Evolutionary conservation across 2,329 filamentous ascomycete species (phyloP), one percentile per base, ranked within the genome.

Genomic region (Cryoendolithus antarcticus): DNA sequence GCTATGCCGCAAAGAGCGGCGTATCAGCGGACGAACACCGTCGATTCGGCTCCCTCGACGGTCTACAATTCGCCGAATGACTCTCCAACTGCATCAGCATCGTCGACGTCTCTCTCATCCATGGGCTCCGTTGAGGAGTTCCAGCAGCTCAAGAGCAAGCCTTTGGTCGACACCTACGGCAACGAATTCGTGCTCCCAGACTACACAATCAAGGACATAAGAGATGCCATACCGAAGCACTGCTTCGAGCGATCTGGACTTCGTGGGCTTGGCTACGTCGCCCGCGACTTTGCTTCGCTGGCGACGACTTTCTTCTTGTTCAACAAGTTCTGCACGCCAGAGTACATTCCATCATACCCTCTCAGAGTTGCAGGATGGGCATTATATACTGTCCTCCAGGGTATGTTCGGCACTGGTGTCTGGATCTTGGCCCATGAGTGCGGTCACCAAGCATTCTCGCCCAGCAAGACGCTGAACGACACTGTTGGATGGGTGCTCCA

Each of bases 151-250:
- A 62, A 67, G 49, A 48, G 60, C 50, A 78, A 74, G 51, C 76
- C 75, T 53, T 75, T 98, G 51, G 56, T 91, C 48, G 88, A 98
- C 67, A 89, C 86, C 9, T 91, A 93, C 62, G 91, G 91, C 64
- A 94, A 96, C 64, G 75, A 86, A 56, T 98, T 98, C 70, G 72
- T 85, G 63, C 73, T 93, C 41, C 91, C 91, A 51, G 81, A 96
- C 66, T 98, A 82, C 12, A 33, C 32, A 11, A 9, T 33, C 12
- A 29, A 29, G 6, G 13, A 30, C 15, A 31, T 30, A 15, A 32
- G 32, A 15, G 24, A 15, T 13, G 32, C 32, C 5, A 36, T 36
- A 9, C 32, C 32, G 32, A 15, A 33, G 9, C 32, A 33, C 32
- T 33, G 32, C 32, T 33, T 33, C 32, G 9, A n/a, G 9, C 32